Base-by-base conservation (phyloP, 2,329 filamentous ascomycete genomes). In the Paramyrothecium roridum region DNA sequence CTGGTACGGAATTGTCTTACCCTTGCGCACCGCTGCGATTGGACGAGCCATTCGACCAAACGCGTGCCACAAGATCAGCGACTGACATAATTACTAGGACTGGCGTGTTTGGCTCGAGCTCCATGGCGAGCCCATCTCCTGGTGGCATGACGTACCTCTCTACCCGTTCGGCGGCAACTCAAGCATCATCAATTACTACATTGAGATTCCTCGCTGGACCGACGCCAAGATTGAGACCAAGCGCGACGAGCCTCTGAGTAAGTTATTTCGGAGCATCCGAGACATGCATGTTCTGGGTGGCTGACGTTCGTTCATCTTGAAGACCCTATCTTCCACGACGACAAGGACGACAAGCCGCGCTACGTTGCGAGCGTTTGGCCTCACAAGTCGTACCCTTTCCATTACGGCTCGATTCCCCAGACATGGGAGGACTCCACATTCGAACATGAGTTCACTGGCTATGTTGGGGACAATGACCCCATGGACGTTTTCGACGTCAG, bases 341-440 rank as follows among this genome's bases (percentile, higher is more conserved):
- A 69, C n/a, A 68, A 70, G 50, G 67, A 73, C 16, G 61, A 67
- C 2, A 58, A 63, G 33, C 70, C 69, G 16, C 66, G 74, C 22
- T 77, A 73, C 21, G 73, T 77, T 13, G 70, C 73, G 52, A 75
- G 66, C 23, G 67, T 76, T 11, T 77, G 73, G 72, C 74, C 75
- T 40, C 73, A 76, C 62, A 75, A 72, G 62, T 66, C 71, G 0
- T 77, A 77, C 40, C 75, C 74, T 0, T 76, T 76, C 57, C 65
- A 72, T 23, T 77, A 77, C 50, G 74, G 74, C 0, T 76, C 74
- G 4, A 73, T 77, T 20, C 74, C 74, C 0, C 75, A 76, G 58
- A 77, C 74, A 0, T 77, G 74, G 74, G 74, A 77, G 61, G 72
- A 70, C 51, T 71, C 73, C 21, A 76, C 76, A 56, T 65, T 70